Conservation (phyloP, 176 grass and related monocot species). For the Hordeum marinum region DNA sequence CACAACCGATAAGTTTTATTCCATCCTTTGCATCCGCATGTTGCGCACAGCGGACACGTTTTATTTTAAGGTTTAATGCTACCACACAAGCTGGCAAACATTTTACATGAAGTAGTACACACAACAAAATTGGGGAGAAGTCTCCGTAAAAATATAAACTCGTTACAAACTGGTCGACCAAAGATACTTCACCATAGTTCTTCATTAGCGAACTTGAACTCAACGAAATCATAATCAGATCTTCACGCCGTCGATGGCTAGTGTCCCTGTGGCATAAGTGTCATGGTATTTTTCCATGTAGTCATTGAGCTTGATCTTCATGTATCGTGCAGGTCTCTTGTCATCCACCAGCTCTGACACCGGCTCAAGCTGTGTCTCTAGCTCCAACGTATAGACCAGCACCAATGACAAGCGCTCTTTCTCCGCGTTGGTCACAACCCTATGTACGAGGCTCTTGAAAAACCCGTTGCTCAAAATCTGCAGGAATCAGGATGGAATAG, state of each 20-base stretch:
- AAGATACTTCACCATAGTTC: neutral
- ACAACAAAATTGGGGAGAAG: neutral
- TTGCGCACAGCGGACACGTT: no score
- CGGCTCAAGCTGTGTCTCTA: neutral
- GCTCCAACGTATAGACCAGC: neutral
- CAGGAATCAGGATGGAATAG: neutral
- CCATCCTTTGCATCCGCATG: no score
- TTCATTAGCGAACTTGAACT: neutral
- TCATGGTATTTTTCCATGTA: neutral
- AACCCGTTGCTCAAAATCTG: constrained; percentile 44
- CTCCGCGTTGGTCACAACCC: constrained; percentile 24
- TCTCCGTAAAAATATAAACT: neutral
- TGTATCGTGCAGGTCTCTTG: neutral
- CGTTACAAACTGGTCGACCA: neutral
- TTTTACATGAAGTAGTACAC: neutral
- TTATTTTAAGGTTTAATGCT: neutral
- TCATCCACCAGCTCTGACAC: neutral
- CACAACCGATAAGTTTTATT: no score
- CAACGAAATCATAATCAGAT: neutral
- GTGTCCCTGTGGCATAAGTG: neutral
- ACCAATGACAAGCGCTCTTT: neutral
- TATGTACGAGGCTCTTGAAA: constrained; percentile 45
- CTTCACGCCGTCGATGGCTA: neutral
- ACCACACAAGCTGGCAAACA: neutral
- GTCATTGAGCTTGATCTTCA: neutral